Conservation (phyloP, 2,329 filamentous ascomycete genomes). For the Clarireedia hainanense region DNA sequence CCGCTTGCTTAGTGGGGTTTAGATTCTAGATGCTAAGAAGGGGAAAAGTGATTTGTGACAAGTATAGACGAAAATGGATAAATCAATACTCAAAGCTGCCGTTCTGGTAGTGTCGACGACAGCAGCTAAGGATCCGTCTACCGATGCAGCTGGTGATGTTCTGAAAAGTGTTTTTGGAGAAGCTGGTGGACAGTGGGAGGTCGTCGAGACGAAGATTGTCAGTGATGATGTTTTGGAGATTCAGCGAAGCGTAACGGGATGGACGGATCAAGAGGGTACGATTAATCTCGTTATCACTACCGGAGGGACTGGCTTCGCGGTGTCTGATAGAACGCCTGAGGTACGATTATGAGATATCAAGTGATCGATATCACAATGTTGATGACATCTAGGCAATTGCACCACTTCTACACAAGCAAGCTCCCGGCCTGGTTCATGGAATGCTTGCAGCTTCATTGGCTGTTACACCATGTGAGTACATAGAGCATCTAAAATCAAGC, state of each 20-base stretch:
- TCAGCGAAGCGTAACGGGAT: constrained; percentile 61
- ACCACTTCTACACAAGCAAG: constrained; percentile 73
- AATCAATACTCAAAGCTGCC: constrained; percentile 54
- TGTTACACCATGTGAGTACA: constrained; percentile 75
- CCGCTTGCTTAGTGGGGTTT: not conserved
- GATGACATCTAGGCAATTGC: constrained; percentile 55
- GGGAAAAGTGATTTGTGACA: not conserved
- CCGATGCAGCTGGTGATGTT: constrained; percentile 63
- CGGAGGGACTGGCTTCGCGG: constrained; percentile 87
- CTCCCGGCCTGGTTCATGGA: constrained; percentile 84
- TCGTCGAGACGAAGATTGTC: constrained; percentile 65
- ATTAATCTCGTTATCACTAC: constrained; percentile 79
- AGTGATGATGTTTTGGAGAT: constrained; percentile 69
- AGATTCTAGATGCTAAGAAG: not conserved
- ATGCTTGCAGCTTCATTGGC: constrained; percentile 82
- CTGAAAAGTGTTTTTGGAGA: constrained; percentile 64
- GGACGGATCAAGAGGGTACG: constrained; percentile 58
- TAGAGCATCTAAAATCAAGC: not conserved
- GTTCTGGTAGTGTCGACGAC: constrained; percentile 90
- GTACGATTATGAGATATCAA: constrained; percentile 37
- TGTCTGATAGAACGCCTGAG: constrained; percentile 81
- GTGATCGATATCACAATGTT: constrained; percentile 3
- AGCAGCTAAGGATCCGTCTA: constrained; percentile 67
- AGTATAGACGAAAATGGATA: constrained; percentile 30
- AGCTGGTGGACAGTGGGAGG: constrained; percentile 63